Percentiles rank a stretch among this genome's conserved stretches.
Conservation (phyloP, 495 filamentous ascomycete species). For the Penicillium salamii region DNA sequence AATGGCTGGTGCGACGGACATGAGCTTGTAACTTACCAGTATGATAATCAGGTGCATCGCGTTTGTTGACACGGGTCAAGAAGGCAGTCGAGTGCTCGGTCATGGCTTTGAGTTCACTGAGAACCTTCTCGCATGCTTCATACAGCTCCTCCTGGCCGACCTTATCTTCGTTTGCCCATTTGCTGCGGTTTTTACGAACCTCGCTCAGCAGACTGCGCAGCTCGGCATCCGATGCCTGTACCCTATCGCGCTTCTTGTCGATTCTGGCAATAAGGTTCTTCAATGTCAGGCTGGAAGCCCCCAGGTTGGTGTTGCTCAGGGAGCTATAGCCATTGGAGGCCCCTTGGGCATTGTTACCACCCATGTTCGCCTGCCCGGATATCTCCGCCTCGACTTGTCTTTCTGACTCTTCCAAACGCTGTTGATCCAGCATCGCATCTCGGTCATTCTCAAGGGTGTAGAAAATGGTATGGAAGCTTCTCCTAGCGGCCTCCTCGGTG, state of each 20-base stretch:
- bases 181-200: conserved; percentile 93
- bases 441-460: conserved; percentile 94
- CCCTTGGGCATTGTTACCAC: conserved; percentile 45
- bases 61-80: conserved; percentile 87
- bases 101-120: conserved; percentile 93
- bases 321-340: conserved; percentile 68
- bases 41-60: conserved; percentile 95
- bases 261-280: conserved; percentile 96
- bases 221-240: conserved; percentile 87
- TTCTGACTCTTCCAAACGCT: conserved; percentile 93
- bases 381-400: conserved; percentile 94
- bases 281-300: conserved; percentile 92
- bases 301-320: conserved; percentile 87
- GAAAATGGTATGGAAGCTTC: conserved; percentile 86
- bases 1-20: not conserved
- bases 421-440: conserved; percentile 95
- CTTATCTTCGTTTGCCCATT: conserved; percentile 97
- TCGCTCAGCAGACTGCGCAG: conserved; percentile 91
- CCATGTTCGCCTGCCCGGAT: conserved; percentile 59
- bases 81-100: conserved; percentile 96
- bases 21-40: conserved; percentile 55
- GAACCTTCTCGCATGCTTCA: conserved; percentile 91
- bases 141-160: conserved; percentile 97
- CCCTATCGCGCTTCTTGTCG: conserved; percentile 83
- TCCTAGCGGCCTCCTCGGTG: conserved; percentile 83